Base-by-base conservation (phyloP, 495 filamentous ascomycete species). In the Achaetomiella virescens region DNA sequence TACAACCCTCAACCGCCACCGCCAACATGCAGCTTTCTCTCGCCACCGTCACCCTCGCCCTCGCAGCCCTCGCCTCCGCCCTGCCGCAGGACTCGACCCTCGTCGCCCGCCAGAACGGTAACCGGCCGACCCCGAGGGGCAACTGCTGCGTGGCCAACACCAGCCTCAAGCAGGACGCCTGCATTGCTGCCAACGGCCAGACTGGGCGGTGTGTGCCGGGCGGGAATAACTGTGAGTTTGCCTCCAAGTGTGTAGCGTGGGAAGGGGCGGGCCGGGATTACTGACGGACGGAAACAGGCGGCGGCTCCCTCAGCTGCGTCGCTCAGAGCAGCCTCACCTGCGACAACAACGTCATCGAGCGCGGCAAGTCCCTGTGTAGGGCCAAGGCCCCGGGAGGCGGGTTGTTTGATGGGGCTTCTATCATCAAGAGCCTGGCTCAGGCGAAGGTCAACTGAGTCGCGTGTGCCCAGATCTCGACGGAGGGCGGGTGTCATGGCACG, bases 131-230 rank as follows among this genome's bases (percentile, higher is more conserved):
- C 10, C 64, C 68, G 44, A 52, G 18, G 11, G 68, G 68, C 27
- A 45, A 40, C 17, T 70, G 68, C 64, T 70, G 68, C 49, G 64
- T 69, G 4, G 62, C 68, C 49, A 58, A 52, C 27, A 67, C 64
- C 15, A 62, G 27, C 54, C 50, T 69, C 25, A 69, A 69, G 62
- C 66, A 70, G 60, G 68, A 70, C 53, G 18, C 59, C 29, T 70
- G 68, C 59, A 61, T 18, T 5, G 48, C 52, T 14, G 57, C 60
- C 50, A 66, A 66, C 42, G 65, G 65, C 44, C 43, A 55, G 49
- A 1, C 21, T 2, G 65, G 65, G 3, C 63, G 55, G n/a, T 67
- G 65, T 53, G 65, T 67, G n/a, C 65, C 65, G 12, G 53, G 50
- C n/a, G 57, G 55, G 17, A 61, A 61, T 33, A 60, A 59, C 38